phyloP scores from a whole-genome alignment of 441 rosid genomes.

The Sinapis alba region DNA sequence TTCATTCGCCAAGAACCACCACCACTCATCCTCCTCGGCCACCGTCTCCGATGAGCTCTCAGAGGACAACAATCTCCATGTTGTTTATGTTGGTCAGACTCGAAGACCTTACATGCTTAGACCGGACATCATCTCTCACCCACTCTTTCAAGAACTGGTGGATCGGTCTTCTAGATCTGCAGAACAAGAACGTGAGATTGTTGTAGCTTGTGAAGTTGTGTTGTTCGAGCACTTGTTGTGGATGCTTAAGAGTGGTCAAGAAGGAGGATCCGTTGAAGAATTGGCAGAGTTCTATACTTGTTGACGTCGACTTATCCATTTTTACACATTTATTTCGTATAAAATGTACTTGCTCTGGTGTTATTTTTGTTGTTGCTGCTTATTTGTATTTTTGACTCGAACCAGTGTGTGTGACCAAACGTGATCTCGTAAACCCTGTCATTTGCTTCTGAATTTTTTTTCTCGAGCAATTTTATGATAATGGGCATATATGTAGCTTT shows the following conservation, averaged over 20 bases:
- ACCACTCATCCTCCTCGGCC: slow-evolving; percentile 41
- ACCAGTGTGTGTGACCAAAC: slow-evolving; percentile 29
- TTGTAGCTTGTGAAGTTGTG: slow-evolving; percentile 83
- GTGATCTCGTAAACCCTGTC: slow-evolving; percentile 37
- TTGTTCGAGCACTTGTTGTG: slow-evolving; percentile 89
- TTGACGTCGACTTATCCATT: slow-evolving; percentile 27
- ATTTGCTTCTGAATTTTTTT: slow-evolving; percentile 22
- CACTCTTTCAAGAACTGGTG: slow-evolving; percentile 73
- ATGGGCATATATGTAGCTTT: slow-evolving; percentile 9
- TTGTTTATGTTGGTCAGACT: no score
- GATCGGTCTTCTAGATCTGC: slow-evolving; percentile 46
- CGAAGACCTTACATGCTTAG: no score
- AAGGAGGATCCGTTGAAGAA: slow-evolving; percentile 41
- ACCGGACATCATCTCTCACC: no score
- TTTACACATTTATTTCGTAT: slow-evolving; percentile 29
- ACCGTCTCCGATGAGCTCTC: slow-evolving; percentile 25
- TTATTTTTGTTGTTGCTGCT: background rate
- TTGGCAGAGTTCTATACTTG: slow-evolving; percentile 69
- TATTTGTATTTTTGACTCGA: slow-evolving; percentile 29
- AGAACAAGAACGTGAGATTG: slow-evolving; percentile 44
- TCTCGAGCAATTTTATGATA: slow-evolving; percentile 29
- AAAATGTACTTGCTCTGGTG: slow-evolving; percentile 5
- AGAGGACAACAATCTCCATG: slow-evolving; percentile 44
- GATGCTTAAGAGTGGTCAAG: slow-evolving; percentile 64
- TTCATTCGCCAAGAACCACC: slow-evolving; percentile 60